phyloP scores from a whole-genome alignment of 2,329 filamentous ascomycete species.

The Curvularia hawaiiensis region DNA sequence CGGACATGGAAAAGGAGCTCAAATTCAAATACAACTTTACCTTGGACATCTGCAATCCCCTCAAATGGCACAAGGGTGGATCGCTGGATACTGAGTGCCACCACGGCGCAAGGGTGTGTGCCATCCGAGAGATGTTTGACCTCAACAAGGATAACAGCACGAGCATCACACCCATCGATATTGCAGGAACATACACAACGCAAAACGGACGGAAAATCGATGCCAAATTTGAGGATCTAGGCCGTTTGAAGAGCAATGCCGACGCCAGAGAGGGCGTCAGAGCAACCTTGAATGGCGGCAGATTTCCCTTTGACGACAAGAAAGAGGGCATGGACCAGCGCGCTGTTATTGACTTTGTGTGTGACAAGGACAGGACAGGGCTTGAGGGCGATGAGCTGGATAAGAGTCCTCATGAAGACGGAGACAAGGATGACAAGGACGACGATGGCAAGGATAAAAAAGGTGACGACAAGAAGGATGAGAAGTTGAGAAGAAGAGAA shows the following conservation, averaged over 20 bases:
- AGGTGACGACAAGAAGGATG: slow-evolving; percentile 50
- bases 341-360: slow-evolving; percentile 84
- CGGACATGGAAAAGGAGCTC: slow-evolving; percentile 52
- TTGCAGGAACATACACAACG: slow-evolving; percentile 72
- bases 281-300: slow-evolving; percentile 67
- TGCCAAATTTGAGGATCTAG: slow-evolving; percentile 68
- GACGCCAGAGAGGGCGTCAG: slow-evolving; percentile 76
- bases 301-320: slow-evolving; percentile 53
- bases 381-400: slow-evolving; percentile 70
- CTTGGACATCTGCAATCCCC: slow-evolving; percentile 72
- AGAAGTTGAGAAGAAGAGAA: slow-evolving; percentile 27
- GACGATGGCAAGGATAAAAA: slow-evolving; percentile 41
- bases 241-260: slow-evolving; percentile 64
- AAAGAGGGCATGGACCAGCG: slow-evolving; percentile 64
- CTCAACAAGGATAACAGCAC: slow-evolving; percentile 55
- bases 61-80: slow-evolving; percentile 65
- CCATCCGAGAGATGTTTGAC: slow-evolving; percentile 65
- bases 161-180: slow-evolving; percentile 67
- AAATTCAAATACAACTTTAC: slow-evolving; percentile 80
- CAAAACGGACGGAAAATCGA: slow-evolving; percentile 64
- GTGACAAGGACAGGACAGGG: slow-evolving; percentile 73
- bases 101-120: slow-evolving; percentile 76
- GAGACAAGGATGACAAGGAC: slow-evolving; percentile 52
- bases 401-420: slow-evolving; percentile 59
- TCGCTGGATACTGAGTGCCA: slow-evolving; percentile 65